These are phyloP conservation scores for Xylaria hypoxylon DNA, from an alignment of 2,329 filamentous ascomycete genomes.

Conservation along the genomic window DNA sequence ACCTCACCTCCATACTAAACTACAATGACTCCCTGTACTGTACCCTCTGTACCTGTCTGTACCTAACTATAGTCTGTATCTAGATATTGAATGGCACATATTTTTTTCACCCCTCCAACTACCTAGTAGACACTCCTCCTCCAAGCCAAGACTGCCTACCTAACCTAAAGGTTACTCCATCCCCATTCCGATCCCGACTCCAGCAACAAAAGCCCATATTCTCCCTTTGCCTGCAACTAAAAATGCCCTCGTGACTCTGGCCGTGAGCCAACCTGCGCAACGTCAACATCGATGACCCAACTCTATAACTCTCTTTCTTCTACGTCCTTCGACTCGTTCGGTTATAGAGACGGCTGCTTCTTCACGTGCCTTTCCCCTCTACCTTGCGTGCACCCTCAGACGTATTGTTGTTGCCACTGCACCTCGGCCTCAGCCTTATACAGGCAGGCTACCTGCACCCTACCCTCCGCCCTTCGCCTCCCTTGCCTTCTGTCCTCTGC, in stretches of 20 bases:
- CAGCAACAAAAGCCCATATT: constrained; percentile 30
- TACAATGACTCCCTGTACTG: too few relatives aligned
- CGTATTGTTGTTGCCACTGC: not conserved
- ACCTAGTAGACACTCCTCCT: not conserved
- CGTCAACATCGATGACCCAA: constrained; percentile 10
- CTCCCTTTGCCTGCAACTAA: constrained; percentile 34
- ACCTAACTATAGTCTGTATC: too few relatives aligned
- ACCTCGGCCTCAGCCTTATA: constrained; percentile 30
- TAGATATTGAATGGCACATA: too few relatives aligned
- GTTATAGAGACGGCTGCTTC: constrained; percentile 8
- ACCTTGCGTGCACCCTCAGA: constrained; percentile 9
- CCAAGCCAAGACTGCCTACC: too few relatives aligned
- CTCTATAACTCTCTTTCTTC: constrained; percentile 7
- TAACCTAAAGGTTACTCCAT: constrained; percentile 14
- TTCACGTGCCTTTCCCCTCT: constrained; percentile 29
- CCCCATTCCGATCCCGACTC: constrained; percentile 26
- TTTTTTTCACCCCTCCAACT: not conserved
- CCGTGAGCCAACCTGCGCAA: constrained; percentile 9
- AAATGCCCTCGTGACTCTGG: constrained; percentile 38
- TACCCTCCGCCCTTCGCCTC: not conserved
- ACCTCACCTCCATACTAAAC: too few relatives aligned
- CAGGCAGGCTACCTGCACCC: constrained; percentile 14
- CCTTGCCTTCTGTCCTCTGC: not conserved
- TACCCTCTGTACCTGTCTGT: constrained; percentile 9
- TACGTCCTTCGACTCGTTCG: constrained; percentile 4